Base-by-base conservation (phyloP, 805 yeast genomes). In the Ogataea polymorpha region DNA sequence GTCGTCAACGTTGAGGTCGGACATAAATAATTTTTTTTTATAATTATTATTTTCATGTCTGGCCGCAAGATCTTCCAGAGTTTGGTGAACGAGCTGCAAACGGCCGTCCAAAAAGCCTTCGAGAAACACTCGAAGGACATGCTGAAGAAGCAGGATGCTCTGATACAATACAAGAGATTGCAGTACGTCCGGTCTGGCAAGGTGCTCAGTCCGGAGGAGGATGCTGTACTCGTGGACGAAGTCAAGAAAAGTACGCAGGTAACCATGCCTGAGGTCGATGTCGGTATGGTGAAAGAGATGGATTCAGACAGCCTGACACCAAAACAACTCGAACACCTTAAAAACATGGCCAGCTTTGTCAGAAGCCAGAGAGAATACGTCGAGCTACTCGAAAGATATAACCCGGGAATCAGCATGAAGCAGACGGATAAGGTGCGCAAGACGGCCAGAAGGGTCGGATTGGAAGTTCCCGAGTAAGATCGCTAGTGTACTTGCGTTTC, bases 401-500 rank as follows among this genome's bases (percentile, higher is more conserved):
- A 90, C 55, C 91, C 95, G 3, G 93, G 96, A 2, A 69, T 83
- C 46, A 77, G 77, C 18, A 77, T 84, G 79, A 74, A 80, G 18
- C 95, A 86, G 55, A 75, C 75, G 37, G 96, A 91, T 46, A 80
- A 82, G 41, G 81, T 91, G 20, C 71, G 80, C 53, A 77, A 75
- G 58, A 84, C 96, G 1, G 99, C 98, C 6, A 74, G 81, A 42
- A 75, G 81, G 48, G 99, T 91, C n/a, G 99, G 99, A 0, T 72
- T 91, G 39, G 78, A 79, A 39, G 66, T 82, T 11, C 89, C 88
- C 6, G 69, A 71, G 46, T 58, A 46, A 17, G 21, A 13, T 27
- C 36, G 29, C 27, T 32, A 36, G 30, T 24, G 23, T 38, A 36
- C 3, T 20, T 17, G 26, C 10, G 26, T 28, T 6, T 18, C 16